Percentiles rank a stretch among this genome's conserved stretches.
Conservation (phyloP, 805 yeast genomes). For the Lipomyces yamadae region DNA sequence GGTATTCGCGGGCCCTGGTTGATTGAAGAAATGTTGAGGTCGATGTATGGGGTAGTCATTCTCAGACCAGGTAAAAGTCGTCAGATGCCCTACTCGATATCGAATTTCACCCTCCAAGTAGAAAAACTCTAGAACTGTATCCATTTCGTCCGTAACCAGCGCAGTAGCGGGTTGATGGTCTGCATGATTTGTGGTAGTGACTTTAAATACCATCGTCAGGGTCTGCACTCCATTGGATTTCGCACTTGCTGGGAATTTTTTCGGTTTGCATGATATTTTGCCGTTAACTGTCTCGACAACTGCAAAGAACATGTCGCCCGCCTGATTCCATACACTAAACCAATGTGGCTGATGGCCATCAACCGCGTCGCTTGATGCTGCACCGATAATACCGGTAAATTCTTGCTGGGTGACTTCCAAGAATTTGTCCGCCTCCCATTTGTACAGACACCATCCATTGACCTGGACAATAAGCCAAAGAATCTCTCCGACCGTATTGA, state of each 20-base stretch:
- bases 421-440: constrained; percentile 37
- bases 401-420: constrained; percentile 8
- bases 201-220: constrained; percentile 29
- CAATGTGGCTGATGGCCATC: constrained; percentile 32
- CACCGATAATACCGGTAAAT: constrained; percentile 24
- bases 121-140: constrained; percentile 30
- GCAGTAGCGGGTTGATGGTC: constrained; percentile 5
- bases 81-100: constrained; percentile 28
- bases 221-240: constrained; percentile 32
- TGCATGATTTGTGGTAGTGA: constrained; percentile 17
- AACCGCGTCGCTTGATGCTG: constrained; percentile 26
- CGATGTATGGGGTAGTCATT: constrained; percentile 26
- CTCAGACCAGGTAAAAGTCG: constrained; percentile 24
- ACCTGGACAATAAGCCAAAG: constrained; percentile 30
- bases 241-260: constrained; percentile 22
- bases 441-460: constrained; percentile 35
- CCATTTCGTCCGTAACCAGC: constrained; percentile 15
- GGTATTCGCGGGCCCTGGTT: constrained; percentile 11
- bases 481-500: constrained; percentile 33
- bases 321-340: constrained; percentile 33
- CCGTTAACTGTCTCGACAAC: constrained; percentile 17
- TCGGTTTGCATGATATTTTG: constrained; percentile 12
- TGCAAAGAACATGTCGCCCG: constrained; percentile 24
- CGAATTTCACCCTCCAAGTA: constrained; percentile 31
- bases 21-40: constrained; percentile 27